Conservation (phyloP, 2,329 filamentous ascomycete genomes). For the Verticillium klebahnii region DNA sequence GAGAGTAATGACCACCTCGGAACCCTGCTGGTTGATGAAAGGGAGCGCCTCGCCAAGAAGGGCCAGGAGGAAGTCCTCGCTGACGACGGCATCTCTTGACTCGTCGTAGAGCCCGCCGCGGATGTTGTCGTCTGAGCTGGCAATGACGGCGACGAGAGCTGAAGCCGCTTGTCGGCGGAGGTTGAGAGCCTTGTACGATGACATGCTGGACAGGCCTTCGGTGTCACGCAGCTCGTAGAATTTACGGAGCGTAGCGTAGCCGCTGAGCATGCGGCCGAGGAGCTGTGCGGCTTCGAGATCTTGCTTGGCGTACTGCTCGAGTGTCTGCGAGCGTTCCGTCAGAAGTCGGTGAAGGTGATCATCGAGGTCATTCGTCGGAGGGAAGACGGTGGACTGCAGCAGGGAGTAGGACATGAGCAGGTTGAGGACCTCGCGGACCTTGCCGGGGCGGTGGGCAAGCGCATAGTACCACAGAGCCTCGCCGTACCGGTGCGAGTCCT, state of each 20-base stretch:
- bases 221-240: constrained; percentile 85
- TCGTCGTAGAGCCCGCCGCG: constrained; percentile 85
- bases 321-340: constrained; percentile 63
- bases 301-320: constrained; percentile 66
- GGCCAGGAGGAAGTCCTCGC: constrained; percentile 79
- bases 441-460: constrained; percentile 70
- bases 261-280: constrained; percentile 79
- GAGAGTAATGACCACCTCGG: constrained; percentile 50
- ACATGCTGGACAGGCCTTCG: constrained; percentile 19
- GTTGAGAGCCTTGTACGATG: constrained; percentile 42
- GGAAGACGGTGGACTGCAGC: constrained; percentile 78
- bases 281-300: constrained; percentile 81
- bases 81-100: constrained; percentile 74
- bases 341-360: constrained; percentile 66
- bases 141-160: constrained; percentile 76
- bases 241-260: constrained; percentile 84
- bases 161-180: constrained; percentile 66
- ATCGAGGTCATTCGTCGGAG: constrained; percentile 67
- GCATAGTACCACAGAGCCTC: constrained; percentile 89
- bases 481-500: constrained; percentile 73
- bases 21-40: constrained; percentile 56
- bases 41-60: constrained; percentile 80
- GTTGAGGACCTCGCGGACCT: constrained; percentile 81
- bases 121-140: constrained; percentile 84
- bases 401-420: constrained; percentile 84